Evolutionary conservation across 2,329 filamentous ascomycete species (phyloP).

Genomic region (Aaosphaeria arxii): DNA sequence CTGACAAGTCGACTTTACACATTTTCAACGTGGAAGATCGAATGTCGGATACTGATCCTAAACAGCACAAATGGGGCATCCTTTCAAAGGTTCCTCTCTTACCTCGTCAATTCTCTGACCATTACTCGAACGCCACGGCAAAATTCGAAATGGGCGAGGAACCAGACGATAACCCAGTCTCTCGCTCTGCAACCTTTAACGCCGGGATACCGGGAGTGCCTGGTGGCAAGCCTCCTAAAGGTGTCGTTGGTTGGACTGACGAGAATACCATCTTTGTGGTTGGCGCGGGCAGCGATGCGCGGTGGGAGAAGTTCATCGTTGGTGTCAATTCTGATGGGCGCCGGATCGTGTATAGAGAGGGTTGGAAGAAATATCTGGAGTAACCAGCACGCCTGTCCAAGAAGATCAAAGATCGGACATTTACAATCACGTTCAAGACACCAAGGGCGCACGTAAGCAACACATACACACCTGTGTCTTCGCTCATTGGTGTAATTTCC

Average conservation of each 20-base stretch:
- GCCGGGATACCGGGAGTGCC: conserved; percentile 53
- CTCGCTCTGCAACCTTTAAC: conserved; percentile 35
- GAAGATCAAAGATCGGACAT: too few species aligned
- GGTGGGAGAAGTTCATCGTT: conserved; percentile 85
- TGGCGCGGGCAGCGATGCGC: conserved; percentile 76
- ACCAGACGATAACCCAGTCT: conserved; percentile 31
- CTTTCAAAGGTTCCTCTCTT: conserved; percentile 80
- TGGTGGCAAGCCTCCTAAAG: conserved; percentile 67
- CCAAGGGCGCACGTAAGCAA: too few species aligned
- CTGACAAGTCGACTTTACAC: conserved; percentile 94
- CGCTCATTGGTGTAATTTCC: too few species aligned
- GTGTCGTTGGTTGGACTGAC: conserved; percentile 78
- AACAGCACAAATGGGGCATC: conserved; percentile 71
- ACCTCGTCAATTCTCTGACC: conserved; percentile 83
- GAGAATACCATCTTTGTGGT: conserved; percentile 73
- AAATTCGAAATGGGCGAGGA: conserved; percentile 85
- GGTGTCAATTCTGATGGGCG: conserved; percentile 66
- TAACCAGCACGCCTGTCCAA: background rate
- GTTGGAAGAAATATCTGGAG: conserved; percentile 76
- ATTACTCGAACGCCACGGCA: conserved; percentile 78
- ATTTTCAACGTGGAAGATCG: conserved; percentile 69
- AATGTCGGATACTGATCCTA: conserved; percentile 15
- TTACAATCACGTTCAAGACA: too few species aligned
- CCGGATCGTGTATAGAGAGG: conserved; percentile 65
- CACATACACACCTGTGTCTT: too few species aligned